phyloP scores from a whole-genome alignment of 129 eudicot species.

The Chrysanthemum lavandulifolium region DNA sequence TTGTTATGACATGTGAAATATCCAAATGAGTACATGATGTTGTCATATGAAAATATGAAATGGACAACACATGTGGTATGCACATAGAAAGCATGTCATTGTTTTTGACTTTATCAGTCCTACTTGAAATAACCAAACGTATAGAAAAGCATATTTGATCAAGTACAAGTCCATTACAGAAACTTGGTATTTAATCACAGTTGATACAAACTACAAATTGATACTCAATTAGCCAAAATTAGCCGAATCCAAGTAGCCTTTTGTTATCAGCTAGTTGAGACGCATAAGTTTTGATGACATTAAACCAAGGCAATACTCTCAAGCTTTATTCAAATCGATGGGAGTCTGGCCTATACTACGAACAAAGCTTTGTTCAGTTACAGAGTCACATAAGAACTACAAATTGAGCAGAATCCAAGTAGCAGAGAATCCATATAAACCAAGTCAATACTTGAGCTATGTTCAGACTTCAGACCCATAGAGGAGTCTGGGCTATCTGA shows the following conservation, averaged over 20 bases:
- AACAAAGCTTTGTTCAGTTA: too few species aligned
- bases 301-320: too few species aligned
- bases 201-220: not conserved
- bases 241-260: too few species aligned
- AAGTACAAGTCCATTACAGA: not conserved
- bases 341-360: too few species aligned
- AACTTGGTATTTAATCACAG: not conserved
- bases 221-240: too few species aligned
- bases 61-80: slow-evolving; percentile 18
- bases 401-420: not conserved
- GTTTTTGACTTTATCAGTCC: not conserved
- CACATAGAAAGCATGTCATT: not conserved
- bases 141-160: not conserved
- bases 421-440: not conserved
- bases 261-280: too few species aligned
- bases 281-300: too few species aligned
- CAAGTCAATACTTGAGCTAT: not conserved
- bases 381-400: too few species aligned
- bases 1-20: slow-evolving; percentile 26
- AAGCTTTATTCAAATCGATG: too few species aligned
- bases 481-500: not conserved
- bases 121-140: slow-evolving; percentile 9
- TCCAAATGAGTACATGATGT: slow-evolving; percentile 16
- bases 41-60: slow-evolving; percentile 26
- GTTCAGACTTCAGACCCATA: not conserved